These are phyloP conservation scores for Postia placenta DNA, from an alignment of 768 basidiomycete species.

Conservation along the genomic window DNA sequence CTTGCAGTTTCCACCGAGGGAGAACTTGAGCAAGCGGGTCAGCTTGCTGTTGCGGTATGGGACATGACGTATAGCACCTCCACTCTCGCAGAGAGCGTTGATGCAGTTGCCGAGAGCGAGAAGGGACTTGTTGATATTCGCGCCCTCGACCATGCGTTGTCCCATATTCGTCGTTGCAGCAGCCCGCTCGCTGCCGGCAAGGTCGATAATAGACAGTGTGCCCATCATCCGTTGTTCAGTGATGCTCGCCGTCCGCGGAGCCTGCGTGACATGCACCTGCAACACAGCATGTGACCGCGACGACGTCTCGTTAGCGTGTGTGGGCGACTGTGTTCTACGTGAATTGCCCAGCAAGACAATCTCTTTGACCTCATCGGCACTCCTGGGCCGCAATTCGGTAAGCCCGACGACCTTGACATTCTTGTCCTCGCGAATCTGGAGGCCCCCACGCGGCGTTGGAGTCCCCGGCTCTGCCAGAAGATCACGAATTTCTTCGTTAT, in stretches of 20 bases:
- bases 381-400: constrained; percentile 70
- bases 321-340: constrained; percentile 87
- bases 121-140: constrained; percentile 98
- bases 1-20: constrained; percentile 97
- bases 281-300: constrained; percentile 98
- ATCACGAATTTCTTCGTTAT: constrained; percentile 98
- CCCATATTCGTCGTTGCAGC: constrained; percentile 97
- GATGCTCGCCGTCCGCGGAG: constrained; percentile 79
- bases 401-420: constrained; percentile 86
- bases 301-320: constrained; percentile 93
- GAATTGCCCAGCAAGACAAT: constrained; percentile 87
- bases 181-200: constrained; percentile 95
- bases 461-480: constrained; percentile 75
- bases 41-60: constrained; percentile 99
- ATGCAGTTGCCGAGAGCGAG: constrained; percentile 98
- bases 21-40: constrained; percentile 95
- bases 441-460: constrained; percentile 68
- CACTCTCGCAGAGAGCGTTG: constrained; percentile 95
- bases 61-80: constrained; percentile 80
- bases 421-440: constrained; percentile 93
- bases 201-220: constrained; percentile 94
- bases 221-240: constrained; percentile 80
- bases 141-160: constrained; percentile 96
- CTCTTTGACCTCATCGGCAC: constrained; percentile 90
- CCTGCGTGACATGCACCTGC: constrained; percentile 88